phyloP scores from a whole-genome alignment of 1,139 yeast species.

The Blastobotrys illinoisensis region DNA sequence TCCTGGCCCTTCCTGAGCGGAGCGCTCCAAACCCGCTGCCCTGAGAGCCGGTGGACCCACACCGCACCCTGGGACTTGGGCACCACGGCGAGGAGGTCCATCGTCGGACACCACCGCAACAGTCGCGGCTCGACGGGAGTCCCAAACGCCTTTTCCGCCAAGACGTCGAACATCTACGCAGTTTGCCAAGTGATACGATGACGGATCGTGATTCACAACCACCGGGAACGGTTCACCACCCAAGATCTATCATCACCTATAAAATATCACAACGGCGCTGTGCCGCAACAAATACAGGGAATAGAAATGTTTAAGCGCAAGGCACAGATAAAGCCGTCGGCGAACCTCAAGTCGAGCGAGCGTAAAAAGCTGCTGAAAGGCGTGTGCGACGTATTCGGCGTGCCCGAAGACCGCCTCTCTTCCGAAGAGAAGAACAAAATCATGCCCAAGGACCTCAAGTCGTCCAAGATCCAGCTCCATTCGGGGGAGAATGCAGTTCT shows the following conservation, averaged over 20 bases:
- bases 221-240: neutral
- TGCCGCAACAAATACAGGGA: neutral
- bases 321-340: conserved; percentile 61
- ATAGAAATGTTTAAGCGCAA: conserved; percentile 56
- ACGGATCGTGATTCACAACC: neutral
- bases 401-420: conserved; percentile 43
- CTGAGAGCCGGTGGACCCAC: conserved; percentile 50
- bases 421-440: conserved; percentile 45
- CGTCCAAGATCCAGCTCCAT: conserved; percentile 57
- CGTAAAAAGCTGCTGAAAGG: conserved; percentile 53
- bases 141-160: conserved; percentile 21
- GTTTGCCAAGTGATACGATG: neutral
- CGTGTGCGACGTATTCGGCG: conserved; percentile 42
- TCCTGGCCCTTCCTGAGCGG: conserved; percentile 6
- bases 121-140: conserved; percentile 37
- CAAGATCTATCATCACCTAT: neutral
- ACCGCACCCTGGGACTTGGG: conserved; percentile 40
- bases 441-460: conserved; percentile 58
- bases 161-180: conserved; percentile 4
- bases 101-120: conserved; percentile 51
- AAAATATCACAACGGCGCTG: too few species aligned
- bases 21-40: conserved; percentile 46
- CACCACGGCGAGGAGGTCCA: conserved; percentile 49
- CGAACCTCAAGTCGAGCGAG: conserved; percentile 80
- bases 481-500: conserved; percentile 56